Base-by-base conservation (phyloP, 1,284 basidiomycete species). In the Coniferiporia sulphurascens region DNA sequence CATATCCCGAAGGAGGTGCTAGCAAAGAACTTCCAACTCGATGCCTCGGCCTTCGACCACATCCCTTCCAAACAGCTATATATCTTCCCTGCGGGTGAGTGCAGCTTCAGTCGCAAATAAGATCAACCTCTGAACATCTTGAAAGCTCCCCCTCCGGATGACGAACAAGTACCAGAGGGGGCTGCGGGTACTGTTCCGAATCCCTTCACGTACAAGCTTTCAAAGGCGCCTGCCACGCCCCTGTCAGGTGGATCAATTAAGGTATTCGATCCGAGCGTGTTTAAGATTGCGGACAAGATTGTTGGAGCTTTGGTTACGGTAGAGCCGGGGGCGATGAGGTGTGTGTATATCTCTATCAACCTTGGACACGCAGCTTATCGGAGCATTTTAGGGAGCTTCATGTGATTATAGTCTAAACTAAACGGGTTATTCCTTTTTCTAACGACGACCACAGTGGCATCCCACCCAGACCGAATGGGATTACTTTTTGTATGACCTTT, bases 391-490 rank as follows among this genome's bases (percentile, higher is more conserved):
- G 80, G 45, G 80, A 82, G 65, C 63, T 73, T 36, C 71, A 72
- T 59, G 68, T 69, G 59, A 52, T 67, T 66, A 27, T 48, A 7
- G 19, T 32, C 15, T 32, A 12, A 43, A 36, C 15, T 1, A 32
- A 22, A 21, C 15, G 32, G 2, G 8, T 3, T 44, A 2, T 54
- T 22, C 5, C 46, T 60, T 5, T 57, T 32, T 52, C n/a, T 27
- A 19, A 56, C 55, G 10, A 6, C 41, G 12, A 7, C 63, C 66
- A 57, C 68, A 89, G 81, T 89, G 87, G 86, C 87, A 89, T 68
- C 86, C 86, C 4, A 87, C 83, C 43, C 76, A 84, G 68, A 79
- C 82, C 65, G 84, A 87, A 71, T 87, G 85, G 84, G 78, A 74
- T 59, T 85, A 80, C 72, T 84, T 71, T 63, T 56, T 77, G 74